Evolutionary conservation across 495 filamentous ascomycete species (phyloP).

Genomic region (Delitschia confertaspora): DNA sequence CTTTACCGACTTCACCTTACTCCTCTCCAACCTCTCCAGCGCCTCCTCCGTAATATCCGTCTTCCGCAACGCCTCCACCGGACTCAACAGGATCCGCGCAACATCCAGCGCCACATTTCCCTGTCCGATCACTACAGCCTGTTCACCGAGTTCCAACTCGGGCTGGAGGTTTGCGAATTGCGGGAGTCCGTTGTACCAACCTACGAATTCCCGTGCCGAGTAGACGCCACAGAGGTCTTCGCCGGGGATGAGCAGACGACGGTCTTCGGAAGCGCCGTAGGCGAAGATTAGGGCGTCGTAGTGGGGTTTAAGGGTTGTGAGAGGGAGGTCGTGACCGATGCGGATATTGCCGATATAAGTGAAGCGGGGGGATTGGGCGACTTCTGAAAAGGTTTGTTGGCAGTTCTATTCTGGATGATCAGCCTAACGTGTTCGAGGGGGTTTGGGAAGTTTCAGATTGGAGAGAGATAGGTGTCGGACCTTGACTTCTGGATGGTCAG

Average conservation of each 20-base stretch:
- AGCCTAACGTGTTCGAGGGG: no score
- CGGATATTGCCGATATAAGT: conserved; percentile 86
- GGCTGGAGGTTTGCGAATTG: conserved; percentile 71
- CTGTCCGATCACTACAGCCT: conserved; percentile 84
- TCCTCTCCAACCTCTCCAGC: conserved; percentile 61
- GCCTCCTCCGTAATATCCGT: conserved; percentile 86
- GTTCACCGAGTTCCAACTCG: conserved; percentile 65
- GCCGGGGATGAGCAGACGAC: conserved; percentile 67
- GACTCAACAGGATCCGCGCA: conserved; percentile 71
- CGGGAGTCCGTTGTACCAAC: conserved; percentile 96
- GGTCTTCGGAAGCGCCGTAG: conserved; percentile 82
- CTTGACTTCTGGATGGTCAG: conserved; percentile 98
- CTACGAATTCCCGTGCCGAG: conserved; percentile 89
- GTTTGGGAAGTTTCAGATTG: background rate
- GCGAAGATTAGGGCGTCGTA: conserved; percentile 91
- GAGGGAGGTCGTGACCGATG: conserved; percentile 63
- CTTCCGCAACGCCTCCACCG: conserved; percentile 59
- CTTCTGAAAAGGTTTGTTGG: conserved; percentile 82
- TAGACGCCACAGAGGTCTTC: conserved; percentile 69
- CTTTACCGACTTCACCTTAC: conserved; percentile 67
- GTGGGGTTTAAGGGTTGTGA: conserved; percentile 61
- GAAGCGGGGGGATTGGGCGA: conserved; percentile 71
- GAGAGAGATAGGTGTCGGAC: no score
- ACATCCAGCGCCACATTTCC: conserved; percentile 96
- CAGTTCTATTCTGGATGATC: conserved; percentile 58